A percentile compares a stretch with the other conserved stretches of the same genome.
Conservation (phyloP, 495 filamentous ascomycete species). For the Lepraria neglecta region DNA sequence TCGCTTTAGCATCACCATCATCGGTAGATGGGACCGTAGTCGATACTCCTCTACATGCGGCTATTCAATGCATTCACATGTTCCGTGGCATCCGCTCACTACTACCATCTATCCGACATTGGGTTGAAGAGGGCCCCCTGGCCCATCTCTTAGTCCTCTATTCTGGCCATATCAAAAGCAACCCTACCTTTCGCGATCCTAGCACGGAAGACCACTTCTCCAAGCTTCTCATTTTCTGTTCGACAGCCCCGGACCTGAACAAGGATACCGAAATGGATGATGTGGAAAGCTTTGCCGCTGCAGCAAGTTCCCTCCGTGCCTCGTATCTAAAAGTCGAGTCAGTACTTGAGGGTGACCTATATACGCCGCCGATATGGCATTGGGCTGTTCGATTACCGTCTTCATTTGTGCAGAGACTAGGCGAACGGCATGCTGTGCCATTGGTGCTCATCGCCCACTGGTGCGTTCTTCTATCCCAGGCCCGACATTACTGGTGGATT, state of each 20-base stretch:
- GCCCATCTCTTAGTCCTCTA: conserved; percentile 32
- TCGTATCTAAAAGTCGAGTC: conserved; percentile 25
- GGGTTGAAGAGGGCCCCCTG: conserved; percentile 33
- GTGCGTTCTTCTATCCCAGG: conserved; percentile 42
- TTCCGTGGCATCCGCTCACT: conserved; percentile 39
- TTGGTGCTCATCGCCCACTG: conserved; percentile 48
- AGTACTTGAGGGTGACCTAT: conserved; percentile 17
- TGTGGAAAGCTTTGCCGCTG: conserved; percentile 33
- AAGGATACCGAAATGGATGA: conserved; percentile 22
- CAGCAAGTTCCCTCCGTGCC: conserved; percentile 35
- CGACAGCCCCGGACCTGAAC: conserved; percentile 14
- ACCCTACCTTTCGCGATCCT: conserved; percentile 32
- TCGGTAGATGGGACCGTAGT: conserved; percentile 32
- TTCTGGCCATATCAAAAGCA: conserved; percentile 37
- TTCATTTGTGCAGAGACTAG: conserved; percentile 46
- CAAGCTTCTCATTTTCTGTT: conserved; percentile 16
- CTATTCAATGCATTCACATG: conserved; percentile 37
- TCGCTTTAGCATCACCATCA: conserved; percentile 38
- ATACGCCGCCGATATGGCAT: conserved; percentile 42
- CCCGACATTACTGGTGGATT: conserved; percentile 48
- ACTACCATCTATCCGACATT: conserved; percentile 28
- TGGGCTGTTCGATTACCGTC: conserved; percentile 41
- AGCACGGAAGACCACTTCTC: conserved; percentile 26
- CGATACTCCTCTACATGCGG: conserved; percentile 25
- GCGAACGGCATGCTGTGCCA: conserved; percentile 46